A percentile compares a stretch with the other conserved stretches of the same genome.
Evolutionary conservation across 2,329 filamentous ascomycete species (phyloP).

Genomic region (Pseudonectria buxi): DNA sequence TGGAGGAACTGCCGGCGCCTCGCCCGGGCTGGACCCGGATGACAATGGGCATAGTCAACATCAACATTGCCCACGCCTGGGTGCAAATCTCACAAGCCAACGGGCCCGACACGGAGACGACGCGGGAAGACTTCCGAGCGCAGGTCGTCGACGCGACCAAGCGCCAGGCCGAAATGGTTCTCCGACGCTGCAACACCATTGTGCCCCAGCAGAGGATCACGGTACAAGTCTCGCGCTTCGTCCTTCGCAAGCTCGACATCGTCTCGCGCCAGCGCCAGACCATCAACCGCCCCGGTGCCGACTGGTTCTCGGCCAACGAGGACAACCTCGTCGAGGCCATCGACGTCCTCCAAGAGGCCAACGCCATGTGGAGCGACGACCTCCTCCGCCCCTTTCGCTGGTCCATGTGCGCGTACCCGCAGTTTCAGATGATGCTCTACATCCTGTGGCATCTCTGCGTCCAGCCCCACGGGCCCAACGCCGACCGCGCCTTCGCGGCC

Average conservation of each 20-base stretch:
- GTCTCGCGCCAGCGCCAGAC: slow-evolving; percentile 37
- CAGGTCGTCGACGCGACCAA: slow-evolving; percentile 37
- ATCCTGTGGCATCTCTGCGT: slow-evolving; percentile 38
- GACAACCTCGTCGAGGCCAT: slow-evolving; percentile 29
- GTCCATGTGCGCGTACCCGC: slow-evolving; percentile 32
- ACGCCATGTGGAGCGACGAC: slow-evolving; percentile 27
- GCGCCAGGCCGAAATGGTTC: slow-evolving; percentile 11
- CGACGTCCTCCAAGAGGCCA: slow-evolving; percentile 25
- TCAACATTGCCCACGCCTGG: slow-evolving; percentile 36
- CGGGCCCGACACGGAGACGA: slow-evolving; percentile 3
- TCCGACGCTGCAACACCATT: too few relatives aligned
- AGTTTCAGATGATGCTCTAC: slow-evolving; percentile 38
- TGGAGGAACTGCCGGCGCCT: slow-evolving; percentile 40
- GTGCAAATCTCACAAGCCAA: slow-evolving; percentile 17
- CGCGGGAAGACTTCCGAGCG: slow-evolving; percentile 28
- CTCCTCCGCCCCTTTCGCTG: slow-evolving; percentile 32
- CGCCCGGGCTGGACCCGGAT: slow-evolving; percentile 50
- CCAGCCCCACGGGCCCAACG: slow-evolving; percentile 24
- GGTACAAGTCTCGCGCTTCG: slow-evolving; percentile 25
- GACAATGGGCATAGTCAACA: slow-evolving; percentile 47
- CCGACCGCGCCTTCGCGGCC: slow-evolving; percentile 26
- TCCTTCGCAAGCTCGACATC: slow-evolving; percentile 41
- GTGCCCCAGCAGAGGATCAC: slow-evolving; percentile 34
- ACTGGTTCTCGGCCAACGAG: slow-evolving; percentile 20
- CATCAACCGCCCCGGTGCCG: slow-evolving; percentile 13